A percentile compares a stretch with the other conserved stretches of the same genome.
These are phyloP conservation scores for Suillus americanus DNA, from an alignment of 768 basidiomycete genomes.

Conservation along the genomic window DNA sequence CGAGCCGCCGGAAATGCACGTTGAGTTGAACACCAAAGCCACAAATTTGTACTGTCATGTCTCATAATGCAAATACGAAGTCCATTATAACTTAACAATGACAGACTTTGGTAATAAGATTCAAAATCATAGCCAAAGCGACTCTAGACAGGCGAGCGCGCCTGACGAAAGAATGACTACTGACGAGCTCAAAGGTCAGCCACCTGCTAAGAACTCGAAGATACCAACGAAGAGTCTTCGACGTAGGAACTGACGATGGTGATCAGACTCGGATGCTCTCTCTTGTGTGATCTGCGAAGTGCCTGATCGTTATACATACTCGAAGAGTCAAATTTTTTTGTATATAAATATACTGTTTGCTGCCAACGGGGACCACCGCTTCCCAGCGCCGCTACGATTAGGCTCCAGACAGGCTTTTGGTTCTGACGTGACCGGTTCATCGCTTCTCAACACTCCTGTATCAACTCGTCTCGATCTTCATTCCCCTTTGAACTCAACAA, in stretches of 20 bases:
- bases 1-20: no score
- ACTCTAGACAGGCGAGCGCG: background rate
- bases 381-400: background rate
- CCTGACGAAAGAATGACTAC: background rate
- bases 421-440: background rate
- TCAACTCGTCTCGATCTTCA: background rate
- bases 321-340: background rate
- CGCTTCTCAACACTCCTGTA: background rate
- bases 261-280: background rate
- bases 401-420: background rate
- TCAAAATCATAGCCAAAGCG: no score
- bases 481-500: background rate
- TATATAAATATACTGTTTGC: background rate
- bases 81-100: no score
- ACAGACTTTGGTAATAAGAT: no score
- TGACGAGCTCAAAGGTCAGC: background rate
- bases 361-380: background rate
- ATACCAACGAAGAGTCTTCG: background rate
- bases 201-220: background rate
- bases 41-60: no score
- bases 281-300: background rate
- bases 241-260: background rate
- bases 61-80: no score
- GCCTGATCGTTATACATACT: background rate
- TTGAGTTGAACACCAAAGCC: no score